phyloP scores from a whole-genome alignment of 768 basidiomycete species.

The Pleurotus djamor region DNA sequence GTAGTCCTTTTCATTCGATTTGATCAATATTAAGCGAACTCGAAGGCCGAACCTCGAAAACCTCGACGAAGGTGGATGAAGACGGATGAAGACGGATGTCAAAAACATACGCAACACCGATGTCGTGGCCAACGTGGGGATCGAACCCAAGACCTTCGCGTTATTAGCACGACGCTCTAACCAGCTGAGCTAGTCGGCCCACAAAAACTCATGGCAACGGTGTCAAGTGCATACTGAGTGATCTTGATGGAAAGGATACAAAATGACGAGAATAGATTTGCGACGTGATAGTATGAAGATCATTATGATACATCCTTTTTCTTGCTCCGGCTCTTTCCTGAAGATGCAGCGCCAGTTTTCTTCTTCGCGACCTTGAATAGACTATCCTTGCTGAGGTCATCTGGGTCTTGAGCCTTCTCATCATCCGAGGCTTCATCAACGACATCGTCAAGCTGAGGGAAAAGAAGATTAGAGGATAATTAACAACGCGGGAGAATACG shows the following conservation, averaged over 20 bases:
- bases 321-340: not conserved
- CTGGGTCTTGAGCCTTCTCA: not conserved
- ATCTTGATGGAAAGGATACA: too few relatives aligned
- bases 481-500: not conserved
- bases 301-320: not conserved
- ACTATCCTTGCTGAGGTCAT: not conserved
- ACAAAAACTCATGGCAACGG: too few relatives aligned
- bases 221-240: too few relatives aligned
- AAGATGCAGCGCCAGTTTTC: not conserved
- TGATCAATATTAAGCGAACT: too few relatives aligned
- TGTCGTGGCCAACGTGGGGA: constrained; percentile 67
- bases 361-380: not conserved
- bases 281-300: too few relatives aligned
- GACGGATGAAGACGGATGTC: too few relatives aligned
- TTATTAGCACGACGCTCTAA: constrained; percentile 93
- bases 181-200: constrained; percentile 92
- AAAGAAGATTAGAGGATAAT: constrained; percentile 6
- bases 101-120: too few relatives aligned
- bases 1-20: too few relatives aligned
- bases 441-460: constrained; percentile 38
- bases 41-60: too few relatives aligned
- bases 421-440: constrained; percentile 25
- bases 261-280: too few relatives aligned
- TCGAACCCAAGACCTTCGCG: constrained; percentile 83
- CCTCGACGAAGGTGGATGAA: too few relatives aligned